Evolutionary conservation across 768 basidiomycete genomes (phyloP), one percentile per base, ranked within the genome.

Genomic region (Crucibulum laeve): DNA sequence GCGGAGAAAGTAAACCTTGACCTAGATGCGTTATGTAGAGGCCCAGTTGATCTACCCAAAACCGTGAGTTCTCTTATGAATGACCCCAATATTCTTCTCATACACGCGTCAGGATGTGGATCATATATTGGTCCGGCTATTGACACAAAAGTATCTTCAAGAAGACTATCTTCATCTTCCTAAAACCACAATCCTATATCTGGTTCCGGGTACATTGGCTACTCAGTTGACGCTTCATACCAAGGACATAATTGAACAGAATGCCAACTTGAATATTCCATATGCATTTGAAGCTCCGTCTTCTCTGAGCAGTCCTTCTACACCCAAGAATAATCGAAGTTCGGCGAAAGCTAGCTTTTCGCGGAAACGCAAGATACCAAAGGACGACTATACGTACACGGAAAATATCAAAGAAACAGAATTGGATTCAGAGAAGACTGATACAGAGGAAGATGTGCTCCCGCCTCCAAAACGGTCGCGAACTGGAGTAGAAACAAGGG

Each of bases 61-160:
- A 80, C 82, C 42, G 91, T 92, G 61, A 53, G 81, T 71, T 24
- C 22, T 38, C n/a, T n/a, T n/a, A n/a, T n/a, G n/a, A 32, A 23
- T 1, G 7, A 5, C 40, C 30, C 22, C 14, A 35, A 43, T 34
- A 38, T 43, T 19, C 49, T 49, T 36, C n/a, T n/a, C 4, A 45
- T 22, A 18, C 24, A 5, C 37, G 35, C 38, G 28, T 15, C 51
- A 95, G 89, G 84, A 91, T 38, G 69, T 79, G 28, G 91, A 94
- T 59, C 64, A 71, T 17, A 70, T 97, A 14, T 55, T 91, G 17
- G 76, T 91, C 10, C 69, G 84, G 23, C 68, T 97, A 2, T 58
- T 88, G 14, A 57, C 86, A 15, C 59, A 74, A 13, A 68, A 71
- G 1, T 90, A 86, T 55, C 66, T 96, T 4, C 56, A 68, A 38